Base-by-base conservation (phyloP, 2,329 filamentous ascomycete species). In the Stachybotrys chlorohalonatus region DNA sequence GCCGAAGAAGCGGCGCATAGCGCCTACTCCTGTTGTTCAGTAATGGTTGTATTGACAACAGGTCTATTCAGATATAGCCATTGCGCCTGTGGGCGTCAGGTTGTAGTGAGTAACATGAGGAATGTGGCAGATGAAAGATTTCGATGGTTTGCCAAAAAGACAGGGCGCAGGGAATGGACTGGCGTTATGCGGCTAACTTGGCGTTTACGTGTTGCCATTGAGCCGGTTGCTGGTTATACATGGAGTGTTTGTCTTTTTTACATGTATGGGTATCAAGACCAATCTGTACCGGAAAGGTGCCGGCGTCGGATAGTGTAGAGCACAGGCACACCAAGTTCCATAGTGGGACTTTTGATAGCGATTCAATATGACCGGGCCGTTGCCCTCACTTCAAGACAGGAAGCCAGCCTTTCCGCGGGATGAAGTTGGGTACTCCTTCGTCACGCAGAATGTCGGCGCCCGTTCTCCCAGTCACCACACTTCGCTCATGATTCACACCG, bases 1-100 rank as follows among this genome's bases (percentile, higher is more conserved):
- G 62, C 76, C 82, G 6, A 90, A 90, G 72, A 86, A 84, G 70
- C 79, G 86, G 62, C 77, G 86, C 51, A 83, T 90, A 62, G 86
- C 86, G 5, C 87, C 86, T 5, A 89, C 85, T 1, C 75, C 49
- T 4, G 49, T 31, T 11, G 49, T 51, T 36, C 49, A 16, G 9
- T 49, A 16, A 24, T 24, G 24, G 4, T 24, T 24, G 24, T 24
- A 24, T 24, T 24, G 24, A 24, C 24, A 24, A 24, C 24, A 24
- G 24, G 24, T 24, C 24, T 24, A 24, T 4, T 24, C 24, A 4
- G 24, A 24, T 24, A 24, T 24, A 24, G 24, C 24, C 24, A 24
- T 24, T 24, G 24, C 24, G 24, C 24, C 4, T 24, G 24, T 24
- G 24, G 24, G 24, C 24, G 24, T 24, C 24, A 24, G 24, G 24